Evolutionary conservation across 2,329 filamentous ascomycete species (phyloP).

Genomic region (Colletotrichum eleusines): DNA sequence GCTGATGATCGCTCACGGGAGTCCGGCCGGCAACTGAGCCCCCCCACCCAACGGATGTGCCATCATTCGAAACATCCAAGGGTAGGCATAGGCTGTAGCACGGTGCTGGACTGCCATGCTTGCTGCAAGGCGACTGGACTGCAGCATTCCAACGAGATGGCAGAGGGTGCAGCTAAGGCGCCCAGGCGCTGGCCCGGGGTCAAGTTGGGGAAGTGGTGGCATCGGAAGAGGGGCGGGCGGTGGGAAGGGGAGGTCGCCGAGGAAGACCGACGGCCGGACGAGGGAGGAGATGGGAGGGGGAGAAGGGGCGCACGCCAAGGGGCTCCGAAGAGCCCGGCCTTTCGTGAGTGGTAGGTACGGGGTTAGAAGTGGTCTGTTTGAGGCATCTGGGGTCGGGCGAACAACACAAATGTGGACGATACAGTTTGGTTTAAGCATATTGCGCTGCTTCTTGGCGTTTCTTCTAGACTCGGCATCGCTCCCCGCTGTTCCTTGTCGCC

Average conservation of each 20-base stretch:
- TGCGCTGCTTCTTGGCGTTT: slow-evolving; percentile 27
- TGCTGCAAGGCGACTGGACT: slow-evolving; percentile 28
- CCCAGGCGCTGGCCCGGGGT: slow-evolving; percentile 24
- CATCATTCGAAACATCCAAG: slow-evolving; percentile 19
- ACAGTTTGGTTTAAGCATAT: slow-evolving; percentile 35
- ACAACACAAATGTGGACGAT: slow-evolving; percentile 28
- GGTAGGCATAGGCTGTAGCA: no score
- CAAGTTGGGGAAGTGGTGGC: slow-evolving; percentile 34
- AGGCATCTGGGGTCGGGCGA: slow-evolving; percentile 21
- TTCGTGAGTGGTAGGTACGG: slow-evolving; percentile 15
- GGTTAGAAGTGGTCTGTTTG: slow-evolving; percentile 20
- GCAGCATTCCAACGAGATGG: slow-evolving; percentile 36
- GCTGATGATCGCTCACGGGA: slow-evolving; percentile 19
- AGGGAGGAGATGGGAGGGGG: not conserved
- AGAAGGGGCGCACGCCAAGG: not conserved
- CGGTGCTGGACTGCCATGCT: slow-evolving; percentile 26
- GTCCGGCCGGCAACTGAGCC: slow-evolving; percentile 17
- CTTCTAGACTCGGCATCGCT: not conserved
- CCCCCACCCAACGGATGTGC: slow-evolving; percentile 11
- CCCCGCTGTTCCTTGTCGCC: not conserved
- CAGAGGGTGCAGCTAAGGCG: slow-evolving; percentile 25
- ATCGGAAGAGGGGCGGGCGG: slow-evolving; percentile 29
- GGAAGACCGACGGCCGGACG: slow-evolving; percentile 50
- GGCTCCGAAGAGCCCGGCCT: slow-evolving; percentile 2
- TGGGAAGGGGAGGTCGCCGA: slow-evolving; percentile 55